phyloP scores from a whole-genome alignment of 305 asterid species.

The Fraxinus angustifolia region DNA sequence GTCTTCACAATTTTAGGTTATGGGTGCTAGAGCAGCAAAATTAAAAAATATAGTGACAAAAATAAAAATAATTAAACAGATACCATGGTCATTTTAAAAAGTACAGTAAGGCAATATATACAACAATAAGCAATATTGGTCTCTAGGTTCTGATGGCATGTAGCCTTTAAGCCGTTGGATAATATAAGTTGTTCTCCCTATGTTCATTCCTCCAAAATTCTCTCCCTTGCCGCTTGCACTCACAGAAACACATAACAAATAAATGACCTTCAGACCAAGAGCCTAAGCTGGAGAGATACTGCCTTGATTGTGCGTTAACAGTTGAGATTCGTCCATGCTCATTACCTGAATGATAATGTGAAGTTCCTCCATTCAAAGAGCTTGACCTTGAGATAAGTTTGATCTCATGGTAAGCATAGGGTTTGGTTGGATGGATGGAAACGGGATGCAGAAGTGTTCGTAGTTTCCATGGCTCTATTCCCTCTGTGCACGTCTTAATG shows the following conservation, averaged over 20 bases:
- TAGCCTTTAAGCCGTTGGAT: neutral
- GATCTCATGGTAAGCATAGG: neutral
- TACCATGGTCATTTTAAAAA: neutral
- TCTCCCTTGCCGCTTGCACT: neutral
- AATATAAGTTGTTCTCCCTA: neutral
- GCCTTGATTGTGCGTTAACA: neutral
- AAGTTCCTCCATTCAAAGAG: neutral
- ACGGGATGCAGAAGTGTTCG: neutral
- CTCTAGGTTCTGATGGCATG: neutral
- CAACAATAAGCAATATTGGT: neutral
- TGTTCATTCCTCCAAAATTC: neutral
- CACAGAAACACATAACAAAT: neutral
- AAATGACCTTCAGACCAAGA: neutral
- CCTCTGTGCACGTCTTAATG: neutral
- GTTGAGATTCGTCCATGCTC: neutral
- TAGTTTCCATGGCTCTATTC: neutral
- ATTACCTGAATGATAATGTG: neutral
- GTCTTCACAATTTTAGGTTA: neutral
- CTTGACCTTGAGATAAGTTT: neutral
- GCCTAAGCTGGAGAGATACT: neutral
- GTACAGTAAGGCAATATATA: neutral
- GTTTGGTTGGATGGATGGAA: neutral
- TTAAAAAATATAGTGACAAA: neutral
- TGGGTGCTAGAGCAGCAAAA: neutral
- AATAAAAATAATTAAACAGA: neutral